Percentiles rank a stretch among this genome's conserved stretches.
These are phyloP conservation scores for Biancaea sappan DNA, from an alignment of 306 rosid genomes.

Conservation along the genomic window DNA sequence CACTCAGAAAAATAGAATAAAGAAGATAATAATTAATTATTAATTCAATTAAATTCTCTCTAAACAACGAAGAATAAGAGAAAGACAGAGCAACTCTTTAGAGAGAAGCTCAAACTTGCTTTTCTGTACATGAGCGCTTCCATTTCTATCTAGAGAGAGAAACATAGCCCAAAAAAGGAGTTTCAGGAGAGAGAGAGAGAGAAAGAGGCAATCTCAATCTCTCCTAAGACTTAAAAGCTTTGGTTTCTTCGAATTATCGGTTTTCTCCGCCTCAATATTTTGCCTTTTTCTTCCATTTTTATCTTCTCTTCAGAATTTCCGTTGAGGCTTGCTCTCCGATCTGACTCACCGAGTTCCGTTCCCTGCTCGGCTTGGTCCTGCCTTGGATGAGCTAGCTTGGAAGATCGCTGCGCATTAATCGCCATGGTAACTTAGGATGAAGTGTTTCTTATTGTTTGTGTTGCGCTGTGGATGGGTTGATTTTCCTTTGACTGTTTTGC, in stretches of 20 bases:
- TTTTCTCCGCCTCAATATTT: slow-evolving; percentile 56
- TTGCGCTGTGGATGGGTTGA: slow-evolving; percentile 31
- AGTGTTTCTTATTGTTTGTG: not conserved
- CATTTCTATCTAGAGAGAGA: slow-evolving; percentile 35
- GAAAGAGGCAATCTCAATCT: slow-evolving; percentile 13
- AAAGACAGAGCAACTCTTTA: slow-evolving; percentile 42
- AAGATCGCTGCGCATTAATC: slow-evolving; percentile 67
- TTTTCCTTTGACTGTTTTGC: slow-evolving; percentile 50
- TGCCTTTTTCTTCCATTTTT: slow-evolving; percentile 35
- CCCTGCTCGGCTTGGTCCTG: slow-evolving; percentile 39
- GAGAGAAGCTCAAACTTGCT: slow-evolving; percentile 43
- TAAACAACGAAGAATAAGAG: slow-evolving; percentile 9
- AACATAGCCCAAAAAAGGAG: slow-evolving; percentile 23
- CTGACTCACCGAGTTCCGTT: slow-evolving; percentile 63
- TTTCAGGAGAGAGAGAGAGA: slow-evolving; percentile 27
- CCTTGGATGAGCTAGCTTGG: slow-evolving; percentile 86
- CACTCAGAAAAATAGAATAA: not conserved
- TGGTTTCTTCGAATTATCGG: slow-evolving; percentile 53
- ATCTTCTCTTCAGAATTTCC: slow-evolving; percentile 29
- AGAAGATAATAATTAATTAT: not conserved
- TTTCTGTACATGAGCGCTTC: slow-evolving; percentile 43
- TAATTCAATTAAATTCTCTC: not conserved
- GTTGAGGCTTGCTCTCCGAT: slow-evolving; percentile 55
- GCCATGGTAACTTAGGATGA: slow-evolving; percentile 68
- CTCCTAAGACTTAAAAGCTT: slow-evolving; percentile 48